These are phyloP conservation scores for Cruciata laevipes DNA, from an alignment of 257 asterid species.

Conservation along the genomic window DNA sequence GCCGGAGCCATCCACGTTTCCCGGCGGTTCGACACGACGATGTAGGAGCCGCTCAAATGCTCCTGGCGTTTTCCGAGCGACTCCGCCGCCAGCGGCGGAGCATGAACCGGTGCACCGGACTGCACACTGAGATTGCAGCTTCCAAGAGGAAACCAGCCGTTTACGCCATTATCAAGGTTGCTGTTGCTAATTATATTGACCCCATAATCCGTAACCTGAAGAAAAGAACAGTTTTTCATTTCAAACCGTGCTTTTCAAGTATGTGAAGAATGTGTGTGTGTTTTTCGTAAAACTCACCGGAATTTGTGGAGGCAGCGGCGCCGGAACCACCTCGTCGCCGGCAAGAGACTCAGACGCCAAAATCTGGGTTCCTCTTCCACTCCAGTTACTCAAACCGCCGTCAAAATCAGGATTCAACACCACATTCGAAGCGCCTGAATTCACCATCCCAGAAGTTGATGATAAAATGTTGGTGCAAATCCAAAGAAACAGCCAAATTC, in stretches of 20 bases:
- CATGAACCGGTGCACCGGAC: conserved; percentile 67
- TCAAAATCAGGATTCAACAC: conserved; percentile 61
- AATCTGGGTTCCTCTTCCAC: conserved; percentile 82
- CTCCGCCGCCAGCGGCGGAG: conserved; percentile 79
- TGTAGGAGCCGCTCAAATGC: conserved; percentile 70
- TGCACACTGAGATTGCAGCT: conserved; percentile 53
- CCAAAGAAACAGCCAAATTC: neutral
- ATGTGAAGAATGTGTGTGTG: neutral
- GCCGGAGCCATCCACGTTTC: conserved; percentile 98
- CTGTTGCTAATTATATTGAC: conserved; percentile 58
- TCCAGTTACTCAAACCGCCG: conserved; percentile 66
- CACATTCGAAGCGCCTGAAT: conserved; percentile 36
- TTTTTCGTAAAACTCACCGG: conserved; percentile 36
- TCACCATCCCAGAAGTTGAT: neutral
- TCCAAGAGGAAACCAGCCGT: conserved; percentile 80
- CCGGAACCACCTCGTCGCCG: conserved; percentile 61
- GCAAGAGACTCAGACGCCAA: conserved; percentile 52
- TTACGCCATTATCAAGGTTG: conserved; percentile 53
- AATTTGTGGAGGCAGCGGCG: conserved; percentile 47
- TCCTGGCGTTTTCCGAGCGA: conserved; percentile 55
- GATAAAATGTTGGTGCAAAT: neutral
- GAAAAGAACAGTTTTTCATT: neutral
- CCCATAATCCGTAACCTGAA: conserved; percentile 56
- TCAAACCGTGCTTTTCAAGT: neutral
- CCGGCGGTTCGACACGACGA: conserved; percentile 60